phyloP scores from a whole-genome alignment of 176 grass and related monocot species.

The Hyparrhenia diplandra region DNA sequence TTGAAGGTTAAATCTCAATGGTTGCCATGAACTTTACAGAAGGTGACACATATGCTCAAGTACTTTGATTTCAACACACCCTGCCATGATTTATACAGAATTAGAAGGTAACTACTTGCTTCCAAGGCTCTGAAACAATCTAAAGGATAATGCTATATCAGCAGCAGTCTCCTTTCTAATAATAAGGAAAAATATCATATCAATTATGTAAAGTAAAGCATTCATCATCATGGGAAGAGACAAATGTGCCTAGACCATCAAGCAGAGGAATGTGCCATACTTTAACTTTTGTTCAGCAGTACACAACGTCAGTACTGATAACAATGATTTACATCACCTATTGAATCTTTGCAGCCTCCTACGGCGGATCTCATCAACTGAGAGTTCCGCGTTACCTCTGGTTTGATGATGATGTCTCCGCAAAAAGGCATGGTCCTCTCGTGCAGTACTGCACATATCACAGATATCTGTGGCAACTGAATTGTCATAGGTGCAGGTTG shows the following conservation, averaged over 20 bases:
- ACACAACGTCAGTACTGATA: background rate
- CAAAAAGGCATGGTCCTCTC: constrained; percentile 17
- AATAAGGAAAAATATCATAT: background rate
- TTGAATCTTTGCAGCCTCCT: constrained; percentile 75
- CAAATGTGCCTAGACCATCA: background rate
- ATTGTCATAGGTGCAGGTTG: constrained; percentile 79
- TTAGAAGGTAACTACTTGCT: background rate
- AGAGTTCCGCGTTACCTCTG: constrained; percentile 12
- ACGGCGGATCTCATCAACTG: constrained; percentile 64
- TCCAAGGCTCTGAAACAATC: background rate
- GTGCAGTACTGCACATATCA: constrained; percentile 76
- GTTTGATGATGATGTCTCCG: constrained; percentile 10
- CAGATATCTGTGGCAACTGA: constrained; percentile 52
- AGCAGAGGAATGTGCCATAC: background rate
- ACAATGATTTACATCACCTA: constrained; percentile 32
- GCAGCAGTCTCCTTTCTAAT: background rate
- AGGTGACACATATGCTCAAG: background rate
- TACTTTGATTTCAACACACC: background rate
- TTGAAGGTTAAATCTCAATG: background rate
- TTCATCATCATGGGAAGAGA: background rate
- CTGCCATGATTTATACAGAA: background rate
- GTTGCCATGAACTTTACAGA: background rate
- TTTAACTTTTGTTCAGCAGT: background rate
- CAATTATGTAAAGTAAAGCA: background rate
- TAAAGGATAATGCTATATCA: background rate